Conservation (phyloP, 352 stramenopile species). For the Blastocystis sp. region DNA sequence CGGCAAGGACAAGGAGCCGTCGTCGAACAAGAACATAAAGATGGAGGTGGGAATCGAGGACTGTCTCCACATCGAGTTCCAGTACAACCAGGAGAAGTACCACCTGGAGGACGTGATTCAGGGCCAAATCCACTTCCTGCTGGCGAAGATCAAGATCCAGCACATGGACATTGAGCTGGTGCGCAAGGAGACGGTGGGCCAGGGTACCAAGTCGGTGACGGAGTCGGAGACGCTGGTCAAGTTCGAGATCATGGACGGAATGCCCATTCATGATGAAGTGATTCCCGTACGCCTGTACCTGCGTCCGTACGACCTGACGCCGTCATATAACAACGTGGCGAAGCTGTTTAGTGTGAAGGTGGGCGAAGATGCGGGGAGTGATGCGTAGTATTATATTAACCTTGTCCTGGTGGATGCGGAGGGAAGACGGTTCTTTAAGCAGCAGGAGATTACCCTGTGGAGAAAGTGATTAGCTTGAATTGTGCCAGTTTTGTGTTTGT, state of each 20-base stretch:
- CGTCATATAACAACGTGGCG: constrained; percentile 83
- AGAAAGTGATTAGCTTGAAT: neutral
- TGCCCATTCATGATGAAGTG: constrained; percentile 89
- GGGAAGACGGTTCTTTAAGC: constrained; percentile 98
- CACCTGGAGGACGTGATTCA: constrained; percentile 91
- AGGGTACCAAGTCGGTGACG: constrained; percentile 79
- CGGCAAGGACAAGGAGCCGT: constrained; percentile 74
- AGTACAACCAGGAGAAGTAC: constrained; percentile 93
- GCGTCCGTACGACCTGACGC: constrained; percentile 76
- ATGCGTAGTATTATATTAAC: constrained; percentile 88
- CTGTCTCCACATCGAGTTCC: constrained; percentile 98
- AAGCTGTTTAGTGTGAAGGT: constrained; percentile 75
- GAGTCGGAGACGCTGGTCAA: constrained; percentile 94
- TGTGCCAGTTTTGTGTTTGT: neutral
- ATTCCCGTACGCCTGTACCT: constrained; percentile 94
- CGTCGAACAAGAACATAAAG: constrained; percentile 88
- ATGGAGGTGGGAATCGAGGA: constrained; percentile 98
- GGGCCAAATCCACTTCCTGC: constrained; percentile 94
- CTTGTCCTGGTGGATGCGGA: constrained; percentile 97
- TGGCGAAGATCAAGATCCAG: constrained; percentile 98
- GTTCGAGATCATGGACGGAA: constrained; percentile 98
- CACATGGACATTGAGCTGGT: constrained; percentile 96
- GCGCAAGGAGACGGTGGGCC: constrained; percentile 86
- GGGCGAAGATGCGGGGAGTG: neutral
- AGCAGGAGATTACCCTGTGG: constrained; percentile 96